Percentiles rank a stretch among this genome's conserved stretches.
phyloP scores from a whole-genome alignment of 1,139 yeast genomes.

The Protomyces pachydermus region DNA sequence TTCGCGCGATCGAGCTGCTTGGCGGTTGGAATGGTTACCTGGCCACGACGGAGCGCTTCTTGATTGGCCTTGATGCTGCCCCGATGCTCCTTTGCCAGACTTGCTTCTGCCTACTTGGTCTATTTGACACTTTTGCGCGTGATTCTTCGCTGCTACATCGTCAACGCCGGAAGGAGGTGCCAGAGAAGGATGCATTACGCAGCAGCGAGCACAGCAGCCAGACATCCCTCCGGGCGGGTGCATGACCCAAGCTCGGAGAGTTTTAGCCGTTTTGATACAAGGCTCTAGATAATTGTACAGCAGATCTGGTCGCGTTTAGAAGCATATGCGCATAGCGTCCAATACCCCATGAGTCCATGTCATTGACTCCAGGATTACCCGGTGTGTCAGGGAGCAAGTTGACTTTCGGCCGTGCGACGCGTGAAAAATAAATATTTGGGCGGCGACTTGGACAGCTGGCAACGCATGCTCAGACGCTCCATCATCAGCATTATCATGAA shows the following conservation, averaged over 20 bases:
- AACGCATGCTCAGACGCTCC: not conserved
- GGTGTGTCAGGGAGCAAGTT: no score
- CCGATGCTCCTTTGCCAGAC: constrained; percentile 47
- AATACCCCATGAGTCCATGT: not conserved
- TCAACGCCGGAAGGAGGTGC: not conserved
- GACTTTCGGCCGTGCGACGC: not conserved
- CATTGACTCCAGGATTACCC: no score
- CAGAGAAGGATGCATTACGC: not conserved
- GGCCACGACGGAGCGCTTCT: constrained; percentile 63
- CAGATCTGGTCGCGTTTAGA: not conserved
- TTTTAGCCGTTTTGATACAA: not conserved
- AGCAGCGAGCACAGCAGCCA: not conserved
- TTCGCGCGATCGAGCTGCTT: constrained; percentile 72
- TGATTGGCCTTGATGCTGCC: constrained; percentile 71
- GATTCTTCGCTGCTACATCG: not conserved
- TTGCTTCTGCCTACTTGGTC: constrained; percentile 4
- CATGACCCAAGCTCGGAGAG: not conserved
- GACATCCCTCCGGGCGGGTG: not conserved
- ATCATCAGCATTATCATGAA: not conserved
- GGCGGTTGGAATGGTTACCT: constrained; percentile 74
- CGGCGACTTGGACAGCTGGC: not conserved
- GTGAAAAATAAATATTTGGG: not conserved
- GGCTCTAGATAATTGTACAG: no score
- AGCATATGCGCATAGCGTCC: no score
- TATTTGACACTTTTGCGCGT: not conserved